phyloP scores from a whole-genome alignment of 1,284 basidiomycete species.

The Megacollybia platyphylla region DNA sequence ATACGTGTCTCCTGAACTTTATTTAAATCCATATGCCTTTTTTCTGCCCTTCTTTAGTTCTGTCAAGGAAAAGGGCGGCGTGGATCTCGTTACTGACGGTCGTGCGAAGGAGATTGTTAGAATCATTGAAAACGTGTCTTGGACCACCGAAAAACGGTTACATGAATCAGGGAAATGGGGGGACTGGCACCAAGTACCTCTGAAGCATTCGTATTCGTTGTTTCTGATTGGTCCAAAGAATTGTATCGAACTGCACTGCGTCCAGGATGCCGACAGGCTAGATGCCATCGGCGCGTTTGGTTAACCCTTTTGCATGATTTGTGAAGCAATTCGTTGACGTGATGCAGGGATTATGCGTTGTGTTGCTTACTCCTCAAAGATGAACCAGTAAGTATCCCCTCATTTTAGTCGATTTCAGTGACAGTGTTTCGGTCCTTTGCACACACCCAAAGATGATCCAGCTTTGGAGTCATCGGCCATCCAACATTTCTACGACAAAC shows the following conservation, averaged over 20 bases:
- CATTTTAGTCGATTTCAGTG: background rate
- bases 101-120: conserved; percentile 40
- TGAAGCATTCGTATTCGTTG: too few species aligned
- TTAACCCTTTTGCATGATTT: conserved; percentile 17
- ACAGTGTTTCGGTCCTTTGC: conserved; percentile 39
- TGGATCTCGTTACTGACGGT: conserved; percentile 49
- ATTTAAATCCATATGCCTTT: conserved; percentile 49
- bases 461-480: conserved; percentile 48
- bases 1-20: conserved; percentile 50
- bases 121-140: conserved; percentile 77
- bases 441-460: conserved; percentile 40
- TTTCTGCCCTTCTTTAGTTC: conserved; percentile 57
- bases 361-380: conserved; percentile 66
- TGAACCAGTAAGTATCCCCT: conserved; percentile 35
- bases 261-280: conserved; percentile 86
- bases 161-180: conserved; percentile 40
- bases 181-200: conserved; percentile 48
- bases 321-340: background rate
- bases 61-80: conserved; percentile 23
- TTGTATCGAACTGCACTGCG: conserved; percentile 80
- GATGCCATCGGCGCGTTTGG: conserved; percentile 91
- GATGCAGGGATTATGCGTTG: conserved; percentile 69
- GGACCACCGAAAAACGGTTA: conserved; percentile 74
- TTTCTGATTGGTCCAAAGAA: conserved; percentile 2
- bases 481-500: conserved; percentile 82